Base-by-base conservation (phyloP, 257 asterid genomes). In the Ligustrum vulgare region DNA sequence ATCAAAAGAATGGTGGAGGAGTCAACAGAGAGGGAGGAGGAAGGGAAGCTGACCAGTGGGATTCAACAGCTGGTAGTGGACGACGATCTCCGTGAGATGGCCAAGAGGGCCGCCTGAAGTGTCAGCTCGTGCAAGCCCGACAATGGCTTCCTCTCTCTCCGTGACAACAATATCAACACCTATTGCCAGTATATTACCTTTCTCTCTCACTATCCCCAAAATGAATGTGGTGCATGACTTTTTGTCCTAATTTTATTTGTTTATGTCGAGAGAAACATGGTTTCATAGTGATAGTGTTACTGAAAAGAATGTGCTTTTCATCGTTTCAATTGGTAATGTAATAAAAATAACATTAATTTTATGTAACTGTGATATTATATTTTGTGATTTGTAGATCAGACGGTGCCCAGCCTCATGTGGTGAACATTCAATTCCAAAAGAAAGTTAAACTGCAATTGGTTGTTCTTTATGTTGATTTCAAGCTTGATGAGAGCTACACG, bases 121-220 rank as follows among this genome's bases (percentile, higher is more conserved):
- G 97, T 94, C 82, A 94, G 98, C 82, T 88, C 99, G 73, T 95
- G 88, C 85, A 95, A 95, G 86, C 96, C 96, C 0, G 98, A 98
- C 70, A 92, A 87, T 83, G 98, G 92, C 20, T 91, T 88, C 71
- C 68, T 86, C 12, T 86, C 91, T 2, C 92, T 95, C 75, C 96
- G 96, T 2, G 99, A 93, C 51, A 93, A 91, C 84, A 92, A 95
- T 76, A 94, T 95, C 64, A 97, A 95, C 18, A 89, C 98, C 51
- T 93, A 86, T 78, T 95, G 99, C 98, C 99, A 95, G 96, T 94
- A 58, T 69, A 25, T 31, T 72, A 2, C 15, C 23, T 49, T 16
- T 49, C 41, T n/a, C 60, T 23, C 33, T 5, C 20, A 22, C 15
- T 12, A 2, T 49, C 8, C 35, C 56, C 11, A 37, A 74, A 12